Base-by-base conservation (phyloP, 1,284 basidiomycete genomes). In the Omphalotus olearius region DNA sequence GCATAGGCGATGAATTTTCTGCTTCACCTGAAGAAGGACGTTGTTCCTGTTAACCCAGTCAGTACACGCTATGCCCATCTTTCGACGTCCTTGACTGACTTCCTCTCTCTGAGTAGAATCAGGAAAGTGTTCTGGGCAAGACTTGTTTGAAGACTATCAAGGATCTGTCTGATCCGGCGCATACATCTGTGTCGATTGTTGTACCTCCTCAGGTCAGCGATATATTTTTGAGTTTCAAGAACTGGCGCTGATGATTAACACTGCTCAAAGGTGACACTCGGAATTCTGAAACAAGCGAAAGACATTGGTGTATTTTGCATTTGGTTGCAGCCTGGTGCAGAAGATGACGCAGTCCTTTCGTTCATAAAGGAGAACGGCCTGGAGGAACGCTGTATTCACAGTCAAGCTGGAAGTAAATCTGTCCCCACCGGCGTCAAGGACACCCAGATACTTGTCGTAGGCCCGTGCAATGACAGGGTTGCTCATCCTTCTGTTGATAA, bases 321-420 rank as follows among this genome's bases (percentile, higher is more conserved):
- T 43, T 94, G 91, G 91, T 76, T 93, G 36, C 91, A 94, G 66
- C 91, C 91, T 11, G 90, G 91, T 23, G 87, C 90, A 11, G 83
- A 87, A 58, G 83, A 89, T 61, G 78, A 67, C 10, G 56, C 58
- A 9, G 75, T 78, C 23, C 59, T 71, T 23, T 59, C 64, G 16
- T 78, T 67, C 57, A 66, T 77, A 58, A 66, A 72, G 40, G 66
- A 69, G 52, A 80, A 81, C 54, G 75, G 71, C 5, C 64, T 90
- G 42, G 66, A 71, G 38, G 80, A 82, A 33, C 7, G 30, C 2
- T 33, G 30, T 33, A 33, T 33, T 9, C 30, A 33, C 30, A 2
- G 30, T 10, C 30, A 33, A 33, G 30, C 30, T 33, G 30, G 30
- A 4, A 33, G 30, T 33, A 13, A 33, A 9, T 9, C 13, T 9